A percentile compares a stretch with the other conserved stretches of the same genome.
phyloP scores from a whole-genome alignment of 768 basidiomycete genomes.

The Termitomyces sp. region DNA sequence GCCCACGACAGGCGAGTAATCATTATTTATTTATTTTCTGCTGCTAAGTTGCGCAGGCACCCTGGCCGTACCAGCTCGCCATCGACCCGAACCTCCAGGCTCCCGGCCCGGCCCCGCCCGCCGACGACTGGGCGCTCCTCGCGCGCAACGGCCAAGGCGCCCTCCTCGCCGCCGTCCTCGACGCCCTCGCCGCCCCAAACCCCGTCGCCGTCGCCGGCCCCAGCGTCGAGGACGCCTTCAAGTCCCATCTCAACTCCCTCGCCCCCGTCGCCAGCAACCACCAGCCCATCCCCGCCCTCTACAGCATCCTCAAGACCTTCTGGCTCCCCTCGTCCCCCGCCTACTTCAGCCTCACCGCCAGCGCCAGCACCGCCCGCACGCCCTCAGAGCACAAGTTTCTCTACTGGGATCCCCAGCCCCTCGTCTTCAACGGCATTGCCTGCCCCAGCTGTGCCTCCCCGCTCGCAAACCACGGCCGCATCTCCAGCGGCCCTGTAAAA shows the following conservation, averaged over 20 bases:
- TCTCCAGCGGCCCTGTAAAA: slow-evolving; percentile 69
- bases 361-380: slow-evolving; percentile 59
- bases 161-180: slow-evolving; percentile 53
- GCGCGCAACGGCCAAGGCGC: slow-evolving; percentile 47
- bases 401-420: slow-evolving; percentile 84
- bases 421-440: slow-evolving; percentile 76
- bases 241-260: slow-evolving; percentile 65
- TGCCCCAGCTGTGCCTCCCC: slow-evolving; percentile 62
- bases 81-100: slow-evolving; percentile 49
- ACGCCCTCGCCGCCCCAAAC: slow-evolving; percentile 56
- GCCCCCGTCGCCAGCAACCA: slow-evolving; percentile 37
- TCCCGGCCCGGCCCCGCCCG: slow-evolving; percentile 6
- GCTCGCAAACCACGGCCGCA: slow-evolving; percentile 63
- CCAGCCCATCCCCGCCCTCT: slow-evolving; percentile 60
- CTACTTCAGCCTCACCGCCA: slow-evolving; percentile 73
- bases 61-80: background rate
- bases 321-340: slow-evolving; percentile 78
- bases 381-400: slow-evolving; percentile 73
- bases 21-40: background rate
- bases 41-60: background rate
- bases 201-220: slow-evolving; percentile 56
- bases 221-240: slow-evolving; percentile 73
- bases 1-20: slow-evolving; percentile 7
- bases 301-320: slow-evolving; percentile 76
- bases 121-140: slow-evolving; percentile 64